Evolutionary conservation across 1,284 basidiomycete genomes (phyloP), one percentile per base, ranked within the genome.

Genomic region (Moesziomyces aphidis): DNA sequence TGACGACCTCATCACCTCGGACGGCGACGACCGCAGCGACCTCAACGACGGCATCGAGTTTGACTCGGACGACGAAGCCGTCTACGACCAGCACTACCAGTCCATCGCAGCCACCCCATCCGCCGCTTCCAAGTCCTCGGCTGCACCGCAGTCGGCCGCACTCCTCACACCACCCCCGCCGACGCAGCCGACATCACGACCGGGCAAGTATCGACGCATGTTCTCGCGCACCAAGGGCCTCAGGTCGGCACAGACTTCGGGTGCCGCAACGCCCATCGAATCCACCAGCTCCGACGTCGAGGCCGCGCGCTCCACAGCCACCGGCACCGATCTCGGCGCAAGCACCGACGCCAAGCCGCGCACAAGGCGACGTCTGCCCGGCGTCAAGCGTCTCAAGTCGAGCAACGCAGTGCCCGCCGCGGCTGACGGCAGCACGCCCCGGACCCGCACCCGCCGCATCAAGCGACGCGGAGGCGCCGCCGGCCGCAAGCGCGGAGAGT

Each of bases 401-500:
- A 53, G 15, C 9, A 55, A 50, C 22, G 55, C 67, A 5, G 13
- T 42, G 9, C 44, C 52, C 1, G 22, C 54, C 8, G 51, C 68
- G n/a, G 50, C 54, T 28, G 50, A 34, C 9, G 55, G 24, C n/a
- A 52, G 22, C 24, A 36, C 34, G 22, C 23, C 46, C 7, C 19
- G 49, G 11, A 21, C 58, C 17, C 26, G 50, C 31, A 43, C 61
- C 46, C 58, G 55, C 24, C 53, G 56, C 24, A 44, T 24, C 10
- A 50, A 46, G 21, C 50, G 57, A 9, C 55, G 51, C 13, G 53
- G 49, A 2, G 47, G 57, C 45, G 62, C 26, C 31, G 50, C 87
- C 87, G 13, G 31, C 31, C 49, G 91, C 91, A 73, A 64, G 19
- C 54, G 50, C 21, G 64, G 63, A n/a, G 74, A 77, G 15, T 82